Evolutionary conservation across 805 yeast genomes (phyloP).

Genomic region (Yarrowia deformans): DNA sequence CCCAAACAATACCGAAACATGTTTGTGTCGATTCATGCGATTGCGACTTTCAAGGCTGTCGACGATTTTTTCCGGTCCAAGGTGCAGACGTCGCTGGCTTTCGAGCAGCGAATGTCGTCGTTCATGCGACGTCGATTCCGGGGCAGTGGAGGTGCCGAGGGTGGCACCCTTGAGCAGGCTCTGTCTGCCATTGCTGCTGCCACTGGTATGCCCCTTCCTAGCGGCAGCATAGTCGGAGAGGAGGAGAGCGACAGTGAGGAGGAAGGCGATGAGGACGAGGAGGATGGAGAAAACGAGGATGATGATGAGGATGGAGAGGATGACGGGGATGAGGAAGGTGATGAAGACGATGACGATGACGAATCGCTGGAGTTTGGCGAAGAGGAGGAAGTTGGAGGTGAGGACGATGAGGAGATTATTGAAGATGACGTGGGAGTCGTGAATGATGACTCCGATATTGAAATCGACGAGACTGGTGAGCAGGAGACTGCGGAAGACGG

Average conservation of each 20-base stretch:
- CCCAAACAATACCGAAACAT: constrained; percentile 43
- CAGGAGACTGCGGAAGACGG: not conserved
- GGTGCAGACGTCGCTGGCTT: constrained; percentile 42
- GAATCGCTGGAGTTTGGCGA: constrained; percentile 12
- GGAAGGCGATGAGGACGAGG: constrained; percentile 19
- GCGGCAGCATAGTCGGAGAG: constrained; percentile 14
- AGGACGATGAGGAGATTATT: constrained; percentile 42
- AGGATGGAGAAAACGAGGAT: constrained; percentile 40
- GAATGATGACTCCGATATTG: constrained; percentile 37
- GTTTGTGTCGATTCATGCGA: constrained; percentile 59
- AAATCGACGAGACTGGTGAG: constrained; percentile 33
- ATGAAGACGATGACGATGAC: constrained; percentile 13
- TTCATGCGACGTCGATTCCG: constrained; percentile 23
- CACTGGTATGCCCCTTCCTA: constrained; percentile 37
- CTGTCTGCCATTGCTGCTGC: constrained; percentile 43
- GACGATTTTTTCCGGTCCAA: constrained; percentile 56
- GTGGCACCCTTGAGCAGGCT: constrained; percentile 40
- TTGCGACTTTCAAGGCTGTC: constrained; percentile 58
- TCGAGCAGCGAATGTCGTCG: constrained; percentile 31
- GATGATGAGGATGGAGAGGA: constrained; percentile 41
- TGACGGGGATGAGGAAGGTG: constrained; percentile 40
- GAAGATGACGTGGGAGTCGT: constrained; percentile 45
- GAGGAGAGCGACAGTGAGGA: constrained; percentile 1
- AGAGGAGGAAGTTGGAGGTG: constrained; percentile 38
- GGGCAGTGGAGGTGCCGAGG: constrained; percentile 14